Evolutionary conservation across 23 red algal species (phyloP), one percentile per base, ranked within the genome.

Genomic region (Gracilaria vermiculophylla): DNA sequence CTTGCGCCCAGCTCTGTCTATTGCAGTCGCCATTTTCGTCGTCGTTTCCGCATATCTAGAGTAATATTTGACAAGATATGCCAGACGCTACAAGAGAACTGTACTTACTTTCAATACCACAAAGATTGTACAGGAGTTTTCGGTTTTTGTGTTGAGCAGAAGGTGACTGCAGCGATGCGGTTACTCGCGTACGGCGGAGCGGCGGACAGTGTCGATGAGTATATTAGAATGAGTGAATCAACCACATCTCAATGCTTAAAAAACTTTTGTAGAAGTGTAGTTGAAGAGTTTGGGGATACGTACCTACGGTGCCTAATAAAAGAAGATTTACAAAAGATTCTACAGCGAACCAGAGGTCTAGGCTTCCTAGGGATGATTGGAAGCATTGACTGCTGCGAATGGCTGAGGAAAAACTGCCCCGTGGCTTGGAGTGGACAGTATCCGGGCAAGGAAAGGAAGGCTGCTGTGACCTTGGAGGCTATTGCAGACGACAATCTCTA

Each of bases 351-450:
- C 13, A n/a, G 19, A 7, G 17, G n/a, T 7, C 17, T 50, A 16
- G 82, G 82, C 7, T 62, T 74, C 20, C 82, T 41, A 21, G 62
- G 82, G 6, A 62, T 53, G 47, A 49, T 87, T 56, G 82, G 82
- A 42, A 57, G 64, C 65, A 57, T 87, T 39, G 82, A 87, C 24
- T 87, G 82, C 43, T 48, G 41, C 39, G 41, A 75, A 40, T 87
- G 62, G 1, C 23, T 71, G 6, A 74, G 62, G 65, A 55, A 51
- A 23, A 73, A 74, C 53, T 72, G n/a, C 36, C 82, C 82, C 10
- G 45, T 43, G 11, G 82, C 64, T 7, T 41, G 42, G 25, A 53
- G 65, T 7, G 64, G 82, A 72, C 62, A 55, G 27, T 87, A 57
- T 41, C 50, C 13, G 25, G 65, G 62, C 11, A 87, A 87, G 31